A percentile compares a stretch with the other conserved stretches of the same genome.
phyloP scores from a whole-genome alignment of 805 yeast genomes.

The Zygosaccharomyces siamensis region DNA sequence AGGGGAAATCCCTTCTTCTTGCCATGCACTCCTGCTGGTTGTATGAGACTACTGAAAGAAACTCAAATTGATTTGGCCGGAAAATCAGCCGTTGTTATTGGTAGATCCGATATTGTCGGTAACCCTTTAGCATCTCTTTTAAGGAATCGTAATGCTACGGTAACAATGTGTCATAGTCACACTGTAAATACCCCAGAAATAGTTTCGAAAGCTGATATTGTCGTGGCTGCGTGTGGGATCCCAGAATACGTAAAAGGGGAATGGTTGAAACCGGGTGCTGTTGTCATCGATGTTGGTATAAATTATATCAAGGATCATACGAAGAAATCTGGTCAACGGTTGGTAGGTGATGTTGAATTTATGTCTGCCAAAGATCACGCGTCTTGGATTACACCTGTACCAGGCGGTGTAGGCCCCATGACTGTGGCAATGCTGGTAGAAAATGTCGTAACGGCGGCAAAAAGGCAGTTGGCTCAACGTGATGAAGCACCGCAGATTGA shows the following conservation, averaged over 20 bases:
- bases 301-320: conserved; percentile 75
- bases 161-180: conserved; percentile 67
- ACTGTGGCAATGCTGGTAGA: conserved; percentile 93
- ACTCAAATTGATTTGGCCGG: conserved; percentile 56
- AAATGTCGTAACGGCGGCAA: conserved; percentile 78
- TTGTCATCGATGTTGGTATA: conserved; percentile 92
- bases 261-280: conserved; percentile 79
- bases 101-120: conserved; percentile 84
- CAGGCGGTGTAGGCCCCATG: conserved; percentile 99
- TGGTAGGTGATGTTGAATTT: conserved; percentile 95
- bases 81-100: conserved; percentile 74
- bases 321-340: conserved; percentile 69
- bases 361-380: conserved; percentile 58
- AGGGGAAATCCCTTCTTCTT: conserved; percentile 66
- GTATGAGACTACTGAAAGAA: conserved; percentile 56
- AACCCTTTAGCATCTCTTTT: conserved; percentile 70
- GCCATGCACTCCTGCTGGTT: conserved; percentile 85
- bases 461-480: conserved; percentile 42
- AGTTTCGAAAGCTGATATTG: conserved; percentile 64
- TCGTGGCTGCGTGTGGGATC: conserved; percentile 85
- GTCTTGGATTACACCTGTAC: conserved; percentile 85
- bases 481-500: conserved; percentile 43
- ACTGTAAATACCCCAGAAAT: conserved; percentile 50
- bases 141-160: conserved; percentile 69
- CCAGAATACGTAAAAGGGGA: conserved; percentile 82